These are phyloP conservation scores for Trichoderma sp. DNA, from an alignment of 2,329 filamentous ascomycete genomes.

Conservation along the genomic window DNA sequence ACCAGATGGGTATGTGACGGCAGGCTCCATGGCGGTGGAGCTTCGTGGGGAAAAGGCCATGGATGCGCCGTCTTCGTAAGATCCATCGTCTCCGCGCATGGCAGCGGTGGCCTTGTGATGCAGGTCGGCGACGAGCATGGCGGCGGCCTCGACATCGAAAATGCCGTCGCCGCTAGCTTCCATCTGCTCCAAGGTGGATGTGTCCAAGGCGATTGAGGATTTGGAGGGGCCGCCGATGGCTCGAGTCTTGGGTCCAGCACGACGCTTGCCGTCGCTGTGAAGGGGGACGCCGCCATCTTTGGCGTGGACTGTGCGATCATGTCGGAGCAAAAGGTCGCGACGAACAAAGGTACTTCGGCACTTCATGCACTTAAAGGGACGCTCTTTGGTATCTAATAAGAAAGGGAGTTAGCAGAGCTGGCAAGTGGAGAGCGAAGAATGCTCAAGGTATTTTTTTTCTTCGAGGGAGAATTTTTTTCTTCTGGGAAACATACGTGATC, in stretches of 20 bases:
- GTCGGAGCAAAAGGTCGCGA: slow-evolving; percentile 90
- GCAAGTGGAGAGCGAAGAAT: neutral
- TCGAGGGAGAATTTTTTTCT: neutral
- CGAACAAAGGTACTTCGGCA: slow-evolving; percentile 98
- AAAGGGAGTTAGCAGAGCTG: neutral
- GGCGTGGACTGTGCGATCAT: slow-evolving; percentile 97
- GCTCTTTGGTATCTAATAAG: slow-evolving; percentile 86
- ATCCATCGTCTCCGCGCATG: slow-evolving; percentile 57
- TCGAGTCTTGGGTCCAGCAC: slow-evolving; percentile 67
- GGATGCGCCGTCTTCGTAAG: slow-evolving; percentile 57
- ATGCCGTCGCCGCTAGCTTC: slow-evolving; percentile 86
- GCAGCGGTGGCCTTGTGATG: slow-evolving; percentile 87
- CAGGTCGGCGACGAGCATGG: slow-evolving; percentile 97
- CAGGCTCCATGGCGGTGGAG: slow-evolving; percentile 71
- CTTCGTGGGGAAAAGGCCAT: slow-evolving; percentile 72
- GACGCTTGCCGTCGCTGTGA: slow-evolving; percentile 90
- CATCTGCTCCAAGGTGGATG: slow-evolving; percentile 85
- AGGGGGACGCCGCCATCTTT: slow-evolving; percentile 95
- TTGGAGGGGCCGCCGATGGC: slow-evolving; percentile 67
- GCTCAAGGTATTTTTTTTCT: neutral
- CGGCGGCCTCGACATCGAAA: slow-evolving; percentile 94
- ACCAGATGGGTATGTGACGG: slow-evolving; percentile 72
- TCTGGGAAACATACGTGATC: slow-evolving; percentile 79
- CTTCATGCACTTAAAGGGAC: slow-evolving; percentile 98
- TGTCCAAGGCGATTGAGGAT: slow-evolving; percentile 74